Percentiles rank a stretch among this genome's conserved stretches.
Conservation (phyloP, 305 asterid genomes). For the Salvia sclarea region DNA sequence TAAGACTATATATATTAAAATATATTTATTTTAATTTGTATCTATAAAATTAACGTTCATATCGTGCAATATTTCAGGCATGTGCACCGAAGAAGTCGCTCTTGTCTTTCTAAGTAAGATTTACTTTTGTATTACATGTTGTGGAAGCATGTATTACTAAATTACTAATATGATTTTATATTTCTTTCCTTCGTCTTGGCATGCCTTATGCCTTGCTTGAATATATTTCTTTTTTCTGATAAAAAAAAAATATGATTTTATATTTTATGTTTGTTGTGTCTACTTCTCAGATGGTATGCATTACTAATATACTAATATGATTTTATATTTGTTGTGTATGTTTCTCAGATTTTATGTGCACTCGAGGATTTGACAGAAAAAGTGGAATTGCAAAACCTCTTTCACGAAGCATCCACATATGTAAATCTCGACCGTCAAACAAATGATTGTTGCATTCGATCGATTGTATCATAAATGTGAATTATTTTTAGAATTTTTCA, state of each 20-base stretch:
- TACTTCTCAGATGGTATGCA: too few relatives aligned
- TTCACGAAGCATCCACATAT: constrained; percentile 23
- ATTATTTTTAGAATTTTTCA: background rate
- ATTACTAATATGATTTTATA: background rate
- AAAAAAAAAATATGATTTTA: background rate
- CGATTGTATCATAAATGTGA: background rate
- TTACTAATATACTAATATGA: too few relatives aligned
- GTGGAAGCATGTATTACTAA: background rate
- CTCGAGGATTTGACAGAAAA: constrained; percentile 36
- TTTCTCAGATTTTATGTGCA: constrained; percentile 38
- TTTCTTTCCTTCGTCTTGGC: too few relatives aligned
- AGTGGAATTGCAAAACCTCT: background rate
- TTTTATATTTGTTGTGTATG: background rate
- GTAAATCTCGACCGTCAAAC: constrained; percentile 14
- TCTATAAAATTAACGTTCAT: background rate
- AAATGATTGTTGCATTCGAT: background rate
- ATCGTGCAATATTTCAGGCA: constrained; percentile 30
- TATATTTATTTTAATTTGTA: background rate
- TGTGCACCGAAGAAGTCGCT: constrained; percentile 30
- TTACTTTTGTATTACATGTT: background rate
- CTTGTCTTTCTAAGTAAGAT: constrained; percentile 39
- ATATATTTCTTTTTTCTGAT: too few relatives aligned
- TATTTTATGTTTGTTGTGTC: too few relatives aligned
- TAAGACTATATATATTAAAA: constrained; percentile 17
- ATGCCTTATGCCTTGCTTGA: too few relatives aligned